Evolutionary conservation across 768 basidiomycete species (phyloP).

Genomic region (Psilocybe azurescens): DNA sequence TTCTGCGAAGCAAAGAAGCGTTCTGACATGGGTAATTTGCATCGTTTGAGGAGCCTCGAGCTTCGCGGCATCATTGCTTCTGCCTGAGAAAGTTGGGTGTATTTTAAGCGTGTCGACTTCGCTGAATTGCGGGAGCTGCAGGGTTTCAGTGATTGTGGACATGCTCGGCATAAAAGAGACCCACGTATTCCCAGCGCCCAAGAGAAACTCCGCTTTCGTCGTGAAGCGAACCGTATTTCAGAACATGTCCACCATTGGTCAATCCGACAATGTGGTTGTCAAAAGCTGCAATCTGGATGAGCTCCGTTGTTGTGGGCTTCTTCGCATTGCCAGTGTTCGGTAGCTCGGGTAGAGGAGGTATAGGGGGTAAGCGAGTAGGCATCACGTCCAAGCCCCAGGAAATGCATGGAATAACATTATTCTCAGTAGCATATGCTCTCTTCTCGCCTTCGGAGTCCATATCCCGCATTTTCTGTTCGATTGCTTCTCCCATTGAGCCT

Average conservation of each 20-base stretch:
- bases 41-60: conserved; percentile 48
- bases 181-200: conserved; percentile 76
- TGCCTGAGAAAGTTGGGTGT: conserved; percentile 47
- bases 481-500: conserved; percentile 42
- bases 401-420: conserved; percentile 60
- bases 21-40: conserved; percentile 80
- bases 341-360: conserved; percentile 66
- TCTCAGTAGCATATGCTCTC: conserved; percentile 36
- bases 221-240: conserved; percentile 59
- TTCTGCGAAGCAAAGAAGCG: conserved; percentile 12
- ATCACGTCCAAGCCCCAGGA: conserved; percentile 60
- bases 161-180: conserved; percentile 26
- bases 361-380: conserved; percentile 61
- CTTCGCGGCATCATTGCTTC: conserved; percentile 26
- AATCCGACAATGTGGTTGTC: conserved; percentile 77
- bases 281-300: conserved; percentile 84
- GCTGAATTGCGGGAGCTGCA: conserved; percentile 76
- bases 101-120: conserved; percentile 57
- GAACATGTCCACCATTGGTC: conserved; percentile 80
- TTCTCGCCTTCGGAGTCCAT: conserved; percentile 51
- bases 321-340: conserved; percentile 29
- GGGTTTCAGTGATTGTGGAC: conserved; percentile 10
- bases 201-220: conserved; percentile 40
- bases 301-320: conserved; percentile 36
- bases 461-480: conserved; percentile 43